Base-by-base conservation (phyloP, 257 asterid genomes). In the Lantana camara region DNA sequence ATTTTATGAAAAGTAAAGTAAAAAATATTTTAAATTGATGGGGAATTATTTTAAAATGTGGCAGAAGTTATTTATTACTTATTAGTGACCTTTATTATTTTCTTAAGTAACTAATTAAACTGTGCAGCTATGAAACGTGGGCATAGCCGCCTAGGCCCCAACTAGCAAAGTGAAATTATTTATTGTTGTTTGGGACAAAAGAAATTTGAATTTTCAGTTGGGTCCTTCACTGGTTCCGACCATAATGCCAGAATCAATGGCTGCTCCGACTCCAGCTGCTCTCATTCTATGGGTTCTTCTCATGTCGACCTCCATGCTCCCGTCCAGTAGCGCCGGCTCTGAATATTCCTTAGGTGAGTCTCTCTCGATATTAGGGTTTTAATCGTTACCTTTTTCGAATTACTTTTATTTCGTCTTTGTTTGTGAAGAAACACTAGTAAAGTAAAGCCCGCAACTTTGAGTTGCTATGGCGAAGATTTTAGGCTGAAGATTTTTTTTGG, bases 341-440 rank as follows among this genome's bases (percentile, higher is more conserved):
- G 79, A 90, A 19, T 68, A 68, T 37, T 70, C 85, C 41, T 72
- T 85, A 68, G 95, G 97, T 89, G 74, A 70, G 15, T 59, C 50
- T 63, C 57, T 52, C 66, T 70, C 45, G 20, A 30, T 15, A 9
- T 41, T 42, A 27, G 60, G 60, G 49, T 71, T 69, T 29, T 17
- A 20, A 35, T 38, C n/a, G 23, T 41, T 37, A 24, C 20, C 22
- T 5, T 37, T 57, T 35, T 45, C 51, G 19, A 35, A 29, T 17
- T 77, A 15, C 13, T 10, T 23, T 30, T 35, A n/a, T 23, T 49
- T 8, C 20, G 42, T 30, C 38, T 9, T 40, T 19, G 20, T 37
- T 73, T 78, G 63, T 44, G 51, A n/a, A 37, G 53, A 51, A 56
- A 56, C 40, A 35, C 24, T 13, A n/a, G n/a, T n/a, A 15, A 15